Evolutionary conservation across 768 basidiomycete genomes (phyloP).

Genomic region (Leccinum variicolor): DNA sequence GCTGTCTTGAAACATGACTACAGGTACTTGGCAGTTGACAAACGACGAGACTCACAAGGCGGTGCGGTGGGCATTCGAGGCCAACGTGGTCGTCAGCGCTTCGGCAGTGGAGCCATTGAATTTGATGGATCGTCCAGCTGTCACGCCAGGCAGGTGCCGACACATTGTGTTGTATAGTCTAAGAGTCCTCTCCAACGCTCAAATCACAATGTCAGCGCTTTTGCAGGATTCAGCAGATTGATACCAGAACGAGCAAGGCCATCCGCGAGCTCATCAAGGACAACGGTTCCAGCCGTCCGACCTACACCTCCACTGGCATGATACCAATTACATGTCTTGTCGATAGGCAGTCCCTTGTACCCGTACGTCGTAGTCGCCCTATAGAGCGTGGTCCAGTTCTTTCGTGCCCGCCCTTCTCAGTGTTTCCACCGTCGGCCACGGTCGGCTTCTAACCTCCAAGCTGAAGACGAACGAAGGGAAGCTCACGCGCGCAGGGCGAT

Average conservation of each 20-base stretch:
- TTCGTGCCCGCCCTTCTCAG: no score
- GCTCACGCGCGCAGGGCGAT: slow-evolving; percentile 52
- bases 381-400: no score
- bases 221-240: slow-evolving; percentile 6
- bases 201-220: not conserved
- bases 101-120: not conserved
- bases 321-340: no score
- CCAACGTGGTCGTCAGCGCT: not conserved
- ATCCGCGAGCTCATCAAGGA: slow-evolving; percentile 51
- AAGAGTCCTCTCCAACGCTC: not conserved
- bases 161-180: slow-evolving; percentile 4
- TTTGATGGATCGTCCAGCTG: not conserved
- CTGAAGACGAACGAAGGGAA: slow-evolving; percentile 47
- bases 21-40: slow-evolving; percentile 4
- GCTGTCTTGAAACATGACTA: not conserved
- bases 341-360: no score
- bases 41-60: slow-evolving; percentile 5
- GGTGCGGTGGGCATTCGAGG: slow-evolving; percentile 10
- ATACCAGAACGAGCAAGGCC: slow-evolving; percentile 55
- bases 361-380: no score
- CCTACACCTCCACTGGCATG: slow-evolving; percentile 43
- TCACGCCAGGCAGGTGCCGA: slow-evolving; percentile 5
- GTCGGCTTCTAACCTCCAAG: slow-evolving; percentile 36
- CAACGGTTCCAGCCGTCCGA: slow-evolving; percentile 38
- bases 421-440: no score